Evolutionary conservation across 768 basidiomycete species (phyloP), one percentile per base, ranked within the genome.

Genomic region (Mycena polygramma): DNA sequence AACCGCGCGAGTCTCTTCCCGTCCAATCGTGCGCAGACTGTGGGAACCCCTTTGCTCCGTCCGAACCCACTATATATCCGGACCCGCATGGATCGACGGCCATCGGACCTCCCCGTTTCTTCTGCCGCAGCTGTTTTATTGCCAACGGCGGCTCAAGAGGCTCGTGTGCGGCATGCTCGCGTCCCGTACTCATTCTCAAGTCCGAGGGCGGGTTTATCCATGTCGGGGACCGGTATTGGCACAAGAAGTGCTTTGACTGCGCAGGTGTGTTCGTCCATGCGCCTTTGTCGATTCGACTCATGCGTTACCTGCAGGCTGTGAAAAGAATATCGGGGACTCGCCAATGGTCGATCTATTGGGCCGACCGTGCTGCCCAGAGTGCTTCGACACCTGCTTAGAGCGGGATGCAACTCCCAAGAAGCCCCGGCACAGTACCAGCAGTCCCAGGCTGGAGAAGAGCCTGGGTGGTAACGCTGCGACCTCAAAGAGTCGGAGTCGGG

Each of bases 271-370:
- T 64, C 20, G 20, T 41, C 14, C 48, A 10, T 19, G 30, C 7
- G 10, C 22, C 10, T 30, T 9, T 24, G 26, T 57, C 36, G 20
- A 20, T 51, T 64, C 15, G 39, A 5, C 30, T 49, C 5, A 48
- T 35, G 14, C 20, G 17, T 26, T 5, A 24, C 55, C 19, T 39
- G 13, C 86, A 19, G 90, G 88, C 7, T 96, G 94, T 76, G 85
- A 82, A 78, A 92, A 89, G 80, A 87, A 90, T 70, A 90, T 95
- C 39, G 91, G 93, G 10, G 87, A 91, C 72, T 81, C 81, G 2
- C 94, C 94, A 0, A 90, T 94, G 89, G 91, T 95, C 39, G 94
- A 95, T 78, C 81, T 96, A n/a, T 81, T 94, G 15, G 94, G 94
- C 6, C 86, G 88, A 39, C 94, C 94, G 13, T 92, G 90, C 49